A percentile compares a stretch with the other conserved stretches of the same genome.
These are phyloP conservation scores for Mycena capillaripes DNA, from an alignment of 768 basidiomycete genomes.

Conservation along the genomic window DNA sequence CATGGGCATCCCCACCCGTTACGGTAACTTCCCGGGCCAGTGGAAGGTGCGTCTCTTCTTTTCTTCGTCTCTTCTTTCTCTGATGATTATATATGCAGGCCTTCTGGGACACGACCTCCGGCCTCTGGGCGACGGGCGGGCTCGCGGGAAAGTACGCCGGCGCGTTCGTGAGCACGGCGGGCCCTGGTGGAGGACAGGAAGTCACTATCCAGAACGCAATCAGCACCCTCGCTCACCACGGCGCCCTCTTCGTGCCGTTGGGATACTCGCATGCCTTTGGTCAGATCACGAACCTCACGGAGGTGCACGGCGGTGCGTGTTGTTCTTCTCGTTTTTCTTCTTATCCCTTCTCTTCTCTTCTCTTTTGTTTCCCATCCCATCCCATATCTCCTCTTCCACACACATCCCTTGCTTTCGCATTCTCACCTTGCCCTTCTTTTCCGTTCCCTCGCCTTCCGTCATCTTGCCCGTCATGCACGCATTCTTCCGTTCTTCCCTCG, in stretches of 20 bases:
- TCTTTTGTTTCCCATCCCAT: not conserved
- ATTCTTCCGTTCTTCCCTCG: no score
- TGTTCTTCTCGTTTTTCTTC: not conserved
- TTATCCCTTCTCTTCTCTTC: not conserved
- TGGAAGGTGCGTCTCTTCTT: conserved; percentile 59
- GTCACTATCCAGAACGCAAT: conserved; percentile 64
- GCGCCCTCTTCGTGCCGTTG: conserved; percentile 78
- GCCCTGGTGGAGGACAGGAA: conserved; percentile 89
- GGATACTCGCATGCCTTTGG: conserved; percentile 70
- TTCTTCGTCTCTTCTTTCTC: not conserved
- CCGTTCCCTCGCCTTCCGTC: no score
- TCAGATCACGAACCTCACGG: conserved; percentile 55
- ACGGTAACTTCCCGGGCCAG: conserved; percentile 82
- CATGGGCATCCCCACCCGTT: conserved; percentile 80
- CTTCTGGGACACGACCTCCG: conserved; percentile 85
- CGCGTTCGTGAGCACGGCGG: conserved; percentile 79
- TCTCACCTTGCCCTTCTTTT: no score
- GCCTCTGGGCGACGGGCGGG: conserved; percentile 70
- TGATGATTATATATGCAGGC: conserved; percentile 48
- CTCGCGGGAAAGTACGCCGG: conserved; percentile 84
- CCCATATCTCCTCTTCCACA: no score
- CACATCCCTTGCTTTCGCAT: no score
- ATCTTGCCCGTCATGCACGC: no score
- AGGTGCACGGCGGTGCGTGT: conserved; percentile 70
- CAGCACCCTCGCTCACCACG: conserved; percentile 79